Evolutionary conservation across 768 basidiomycete genomes (phyloP).

Genomic region (Leucosporidium creatinivorum): DNA sequence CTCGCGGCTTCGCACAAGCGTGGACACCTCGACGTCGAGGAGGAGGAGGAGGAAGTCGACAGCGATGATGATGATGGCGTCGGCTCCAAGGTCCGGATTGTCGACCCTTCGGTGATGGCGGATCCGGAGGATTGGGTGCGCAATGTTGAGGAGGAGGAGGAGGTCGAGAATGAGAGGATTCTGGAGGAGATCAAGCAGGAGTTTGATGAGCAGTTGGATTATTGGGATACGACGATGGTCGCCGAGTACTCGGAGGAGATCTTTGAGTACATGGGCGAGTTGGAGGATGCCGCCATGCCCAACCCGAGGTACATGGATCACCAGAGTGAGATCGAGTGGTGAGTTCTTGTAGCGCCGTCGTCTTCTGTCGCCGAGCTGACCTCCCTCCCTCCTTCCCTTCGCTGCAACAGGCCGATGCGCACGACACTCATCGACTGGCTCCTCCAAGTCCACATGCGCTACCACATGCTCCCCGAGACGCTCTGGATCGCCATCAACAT

Average conservation of each 20-base stretch:
- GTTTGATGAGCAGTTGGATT: conserved; percentile 68
- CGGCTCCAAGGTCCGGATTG: conserved; percentile 25
- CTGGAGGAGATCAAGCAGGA: conserved; percentile 57
- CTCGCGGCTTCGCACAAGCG: neutral
- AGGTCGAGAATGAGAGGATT: conserved; percentile 43
- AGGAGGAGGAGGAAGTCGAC: neutral
- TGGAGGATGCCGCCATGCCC: conserved; percentile 89
- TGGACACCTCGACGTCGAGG: conserved; percentile 16
- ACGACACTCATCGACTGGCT: conserved; percentile 97
- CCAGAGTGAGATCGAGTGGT: conserved; percentile 72
- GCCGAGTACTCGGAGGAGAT: conserved; percentile 99
- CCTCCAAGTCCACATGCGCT: conserved; percentile 90
- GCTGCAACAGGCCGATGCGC: conserved; percentile 73
- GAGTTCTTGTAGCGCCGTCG: conserved; percentile 4
- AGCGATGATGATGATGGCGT: conserved; percentile 17
- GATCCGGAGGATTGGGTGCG: conserved; percentile 45
- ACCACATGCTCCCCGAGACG: conserved; percentile 98
- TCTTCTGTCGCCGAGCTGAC: neutral
- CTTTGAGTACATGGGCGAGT: conserved; percentile 86
- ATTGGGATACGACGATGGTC: conserved; percentile 85
- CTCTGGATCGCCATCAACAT: conserved; percentile 99
- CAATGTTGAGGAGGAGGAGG: conserved; percentile 40
- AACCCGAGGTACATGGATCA: conserved; percentile 86
- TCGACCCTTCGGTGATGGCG: conserved; percentile 20
- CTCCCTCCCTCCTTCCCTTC: neutral